Base-by-base conservation (phyloP, 345 rosid genomes). In the Cardamine chenopodiifolia region DNA sequence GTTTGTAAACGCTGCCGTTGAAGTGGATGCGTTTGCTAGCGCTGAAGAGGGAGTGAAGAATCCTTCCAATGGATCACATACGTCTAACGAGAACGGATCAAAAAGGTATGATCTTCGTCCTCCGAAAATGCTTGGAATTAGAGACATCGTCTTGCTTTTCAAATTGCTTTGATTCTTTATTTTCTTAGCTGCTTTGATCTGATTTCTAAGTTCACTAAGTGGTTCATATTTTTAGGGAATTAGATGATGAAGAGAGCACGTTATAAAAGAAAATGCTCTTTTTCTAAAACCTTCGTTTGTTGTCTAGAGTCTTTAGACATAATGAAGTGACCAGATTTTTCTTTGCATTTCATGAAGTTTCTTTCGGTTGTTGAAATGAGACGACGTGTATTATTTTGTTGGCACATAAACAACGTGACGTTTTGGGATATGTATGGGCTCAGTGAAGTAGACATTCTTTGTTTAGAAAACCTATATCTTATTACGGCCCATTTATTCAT, bases 121-220 rank as follows among this genome's bases (percentile, higher is more conserved):
- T 29, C 76, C 67, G 9, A 71, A 71, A 60, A 71, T 60, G 73
- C 73, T 78, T 71, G 81, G 81, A 29, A 78, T 54, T 37, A 78
- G 67, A 64, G 77, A 78, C 77, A 71, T 71, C 0, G 8, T n/a
- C 18, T 74, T 6, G 49, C 10, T 2, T 49, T 11, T 37, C 8
- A 3, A 49, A 28, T 40, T 5, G 14, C 4, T 48, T 66, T 66
- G 55, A 10, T 57, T 55, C 49, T 74, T 67, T 32, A 17, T 50
- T 42, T 76, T 40, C 18, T 52, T 68, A 15, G 56, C 10, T 75
- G 37, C 29, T 60, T 60, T 60, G 75, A 15, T 54, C 59, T 76
- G 59, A 7, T 44, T 56, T 42, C 10, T 32, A 8, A 5, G 56
- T n/a, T 17, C 6, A 4, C 28, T 6, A 18, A 17, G 4, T 0